Evolutionary conservation across 2,329 filamentous ascomycete genomes (phyloP), one percentile per base, ranked within the genome.

Genomic region (Colletotrichum sansevieriae): DNA sequence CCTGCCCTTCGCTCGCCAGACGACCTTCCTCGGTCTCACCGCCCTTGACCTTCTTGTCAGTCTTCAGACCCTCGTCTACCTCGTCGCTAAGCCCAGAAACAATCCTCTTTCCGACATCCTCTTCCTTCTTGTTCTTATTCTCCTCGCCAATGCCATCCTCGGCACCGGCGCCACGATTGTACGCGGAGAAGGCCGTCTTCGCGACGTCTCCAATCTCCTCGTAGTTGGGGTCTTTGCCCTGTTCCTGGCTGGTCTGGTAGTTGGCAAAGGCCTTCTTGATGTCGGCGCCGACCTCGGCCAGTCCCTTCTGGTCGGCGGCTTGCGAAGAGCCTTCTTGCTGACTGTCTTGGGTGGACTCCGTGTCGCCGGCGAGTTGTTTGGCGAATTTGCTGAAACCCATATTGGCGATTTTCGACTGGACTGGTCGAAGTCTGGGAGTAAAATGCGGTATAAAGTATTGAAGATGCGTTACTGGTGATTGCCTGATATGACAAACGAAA

Each of bases 111-210:
- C 66, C 72, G 13, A 73, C 63, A 12, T 70, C 62, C n/a, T 54
- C 29, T 29, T 61, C 44, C 20, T 62, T n/a, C 15, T 13, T n/a
- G 8, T 35, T 49, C 20, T 55, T 20, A 12, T 13, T 11, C 12
- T 35, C 37, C 9, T 55, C 47, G 29, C 25, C 57, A n/a, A 73
- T 74, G 18, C 63, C 71, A 13, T 59, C 67, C 25, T 72, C 70
- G n/a, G 60, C 67, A 22, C 72, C 71, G 20, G 67, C 25, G 13
- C 44, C 57, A 68, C 10, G 46, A 25, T 65, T 58, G 67, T 76
- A 79, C 3, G 70, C 76, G 29, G 73, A 68, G n/a, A 78, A 76
- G 5, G 78, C 76, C 25, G 72, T 71, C 55, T 72, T 55, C n/a
- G 67, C 71, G 49, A 73, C 61, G 22, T 15, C 58, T n/a, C 71